Conservation (phyloP, 768 basidiomycete species). For the Pleurotus eryngii region DNA sequence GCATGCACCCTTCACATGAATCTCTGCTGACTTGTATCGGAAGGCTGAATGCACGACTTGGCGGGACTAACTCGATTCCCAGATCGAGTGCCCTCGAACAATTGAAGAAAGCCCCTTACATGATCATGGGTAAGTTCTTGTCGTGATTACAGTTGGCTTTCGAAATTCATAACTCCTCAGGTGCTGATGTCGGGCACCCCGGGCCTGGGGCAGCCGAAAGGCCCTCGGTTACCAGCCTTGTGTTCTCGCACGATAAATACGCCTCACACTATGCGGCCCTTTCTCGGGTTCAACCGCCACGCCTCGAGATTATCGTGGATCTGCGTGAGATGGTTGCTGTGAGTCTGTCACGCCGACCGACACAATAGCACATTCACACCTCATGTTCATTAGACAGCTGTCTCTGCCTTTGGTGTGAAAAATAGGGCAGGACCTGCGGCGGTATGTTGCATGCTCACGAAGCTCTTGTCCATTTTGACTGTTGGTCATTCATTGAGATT, state of each 20-base stretch:
- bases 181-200: conserved; percentile 65
- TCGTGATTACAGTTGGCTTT: not conserved
- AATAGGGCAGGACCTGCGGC: conserved; percentile 15
- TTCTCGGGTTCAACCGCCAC: conserved; percentile 41
- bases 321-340: conserved; percentile 38
- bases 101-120: conserved; percentile 27
- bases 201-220: conserved; percentile 42
- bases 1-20: not conserved
- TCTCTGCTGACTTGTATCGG: not conserved
- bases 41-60: conserved; percentile 55
- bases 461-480: not conserved
- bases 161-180: conserved; percentile 20
- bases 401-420: conserved; percentile 15
- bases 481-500: conserved; percentile 16
- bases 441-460: not conserved
- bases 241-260: conserved; percentile 47
- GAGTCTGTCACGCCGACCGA: conserved; percentile 4
- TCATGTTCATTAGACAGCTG: conserved; percentile 11
- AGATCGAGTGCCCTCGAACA: conserved; percentile 17
- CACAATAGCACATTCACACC: not conserved
- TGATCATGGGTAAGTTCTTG: conserved; percentile 33
- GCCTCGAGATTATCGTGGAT: conserved; percentile 43
- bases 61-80: conserved; percentile 44
- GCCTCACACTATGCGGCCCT: conserved; percentile 45
- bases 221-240: conserved; percentile 44